Percentiles rank a stretch among this genome's conserved stretches.
phyloP scores from a whole-genome alignment of 352 stramenopile species.

The Globisporangium mamillatum region DNA sequence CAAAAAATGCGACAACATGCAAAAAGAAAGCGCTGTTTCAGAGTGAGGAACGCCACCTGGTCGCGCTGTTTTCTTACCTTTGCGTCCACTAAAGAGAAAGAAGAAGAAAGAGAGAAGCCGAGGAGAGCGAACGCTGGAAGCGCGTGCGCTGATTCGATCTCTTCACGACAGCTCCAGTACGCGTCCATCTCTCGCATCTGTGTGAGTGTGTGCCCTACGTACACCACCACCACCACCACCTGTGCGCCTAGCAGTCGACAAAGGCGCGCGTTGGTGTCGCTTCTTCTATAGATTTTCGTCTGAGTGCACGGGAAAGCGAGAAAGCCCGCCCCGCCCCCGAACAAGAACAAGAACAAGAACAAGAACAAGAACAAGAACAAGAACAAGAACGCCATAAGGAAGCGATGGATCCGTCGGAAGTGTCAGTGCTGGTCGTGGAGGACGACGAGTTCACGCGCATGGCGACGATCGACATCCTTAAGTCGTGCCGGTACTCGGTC shows the following conservation, averaged over 20 bases:
- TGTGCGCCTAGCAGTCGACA: background rate
- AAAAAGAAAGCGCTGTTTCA: no score
- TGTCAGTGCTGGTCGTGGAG: slow-evolving; percentile 87
- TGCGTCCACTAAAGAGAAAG: no score
- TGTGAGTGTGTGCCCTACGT: background rate
- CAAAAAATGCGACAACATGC: no score
- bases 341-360: background rate
- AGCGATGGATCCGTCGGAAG: slow-evolving; percentile 82
- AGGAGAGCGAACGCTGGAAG: background rate
- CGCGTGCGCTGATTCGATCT: background rate
- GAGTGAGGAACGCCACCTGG: no score
- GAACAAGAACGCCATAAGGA: background rate
- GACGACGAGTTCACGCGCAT: slow-evolving; percentile 90
- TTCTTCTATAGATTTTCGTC: background rate
- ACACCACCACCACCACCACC: no score
- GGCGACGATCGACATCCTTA: slow-evolving; percentile 87
- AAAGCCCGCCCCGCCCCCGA: background rate
- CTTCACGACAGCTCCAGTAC: background rate
- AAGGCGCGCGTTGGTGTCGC: background rate
- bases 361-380: no score
- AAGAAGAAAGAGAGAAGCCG: no score
- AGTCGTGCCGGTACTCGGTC: slow-evolving; percentile 81
- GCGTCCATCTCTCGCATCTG: background rate
- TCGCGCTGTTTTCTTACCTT: no score
- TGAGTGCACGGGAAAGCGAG: no score